phyloP scores from a whole-genome alignment of 371 early-diverging fungal genomes.

The Haplosporangium sp. region DNA sequence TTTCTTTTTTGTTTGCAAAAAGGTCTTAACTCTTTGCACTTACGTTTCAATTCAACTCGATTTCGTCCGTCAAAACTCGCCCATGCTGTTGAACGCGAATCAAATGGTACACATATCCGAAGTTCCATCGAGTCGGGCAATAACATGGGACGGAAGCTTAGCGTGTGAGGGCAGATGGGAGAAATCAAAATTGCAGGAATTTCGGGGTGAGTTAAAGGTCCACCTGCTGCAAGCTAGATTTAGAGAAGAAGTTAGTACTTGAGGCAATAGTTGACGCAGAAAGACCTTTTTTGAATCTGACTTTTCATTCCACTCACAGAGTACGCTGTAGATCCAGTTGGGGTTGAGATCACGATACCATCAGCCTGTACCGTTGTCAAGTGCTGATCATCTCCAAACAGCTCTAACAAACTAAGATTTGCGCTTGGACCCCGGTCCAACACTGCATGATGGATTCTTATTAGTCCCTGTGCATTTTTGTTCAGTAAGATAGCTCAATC shows the following conservation, averaged over 20 bases:
- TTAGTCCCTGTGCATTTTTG: background rate
- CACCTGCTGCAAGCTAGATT: constrained; percentile 85
- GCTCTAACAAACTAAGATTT: constrained; percentile 87
- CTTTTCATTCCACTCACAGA: constrained; percentile 64
- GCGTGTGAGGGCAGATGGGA: constrained; percentile 95
- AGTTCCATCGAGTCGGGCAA: constrained; percentile 89
- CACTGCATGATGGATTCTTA: constrained; percentile 52
- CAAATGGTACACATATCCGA: constrained; percentile 78
- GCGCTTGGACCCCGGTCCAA: constrained; percentile 92
- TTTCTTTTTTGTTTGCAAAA: background rate
- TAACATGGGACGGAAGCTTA: constrained; percentile 94
- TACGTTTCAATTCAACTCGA: constrained; percentile 83
- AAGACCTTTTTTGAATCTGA: too few species aligned
- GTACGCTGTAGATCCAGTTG: constrained; percentile 97
- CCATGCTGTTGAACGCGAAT: constrained; percentile 79
- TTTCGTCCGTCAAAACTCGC: constrained; percentile 91
- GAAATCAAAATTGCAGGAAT: constrained; percentile 92
- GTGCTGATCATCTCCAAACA: constrained; percentile 89
- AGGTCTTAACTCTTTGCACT: background rate
- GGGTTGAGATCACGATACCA: constrained; percentile 91
- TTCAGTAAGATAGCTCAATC: background rate
- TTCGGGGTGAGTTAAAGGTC: constrained; percentile 94
- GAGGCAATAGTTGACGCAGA: too few species aligned
- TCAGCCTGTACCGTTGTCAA: constrained; percentile 91
- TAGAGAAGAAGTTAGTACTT: background rate